Base-by-base conservation (phyloP, 2,329 filamentous ascomycete genomes). In the Atkinsonella hypoxylon region DNA sequence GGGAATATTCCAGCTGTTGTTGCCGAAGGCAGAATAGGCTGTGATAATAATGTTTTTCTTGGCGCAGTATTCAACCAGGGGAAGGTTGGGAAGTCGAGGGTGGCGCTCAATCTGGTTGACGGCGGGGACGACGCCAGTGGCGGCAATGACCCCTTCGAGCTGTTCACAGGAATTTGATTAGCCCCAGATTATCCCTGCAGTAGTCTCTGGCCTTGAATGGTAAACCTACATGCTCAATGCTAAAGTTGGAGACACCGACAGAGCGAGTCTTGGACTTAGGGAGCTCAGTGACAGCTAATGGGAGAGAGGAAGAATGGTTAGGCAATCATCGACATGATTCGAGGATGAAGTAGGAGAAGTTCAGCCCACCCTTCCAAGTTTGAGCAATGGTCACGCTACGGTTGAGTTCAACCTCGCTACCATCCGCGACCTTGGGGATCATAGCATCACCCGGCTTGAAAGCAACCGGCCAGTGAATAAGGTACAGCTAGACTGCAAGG, bases 201-300 rank as follows among this genome's bases (percentile, higher is more conserved):
- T 36, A 3, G 32, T 36, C 4, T 12, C 32, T 15, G 13, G 13
- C 3, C 32, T 8, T 36, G 3, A 51, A 46, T 31, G 22, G 8
- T 18, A 44, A 9, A 56, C 64, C 36, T 61, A 65, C 65, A 56
- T 70, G 66, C 65, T 77, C 75, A 63, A 85, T 78, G 61, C 73
- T 77, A 61, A 86, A 87, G 74, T 88, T 88, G 65, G 82, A 86
- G 56, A 88, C 82, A 62, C 83, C 83, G 58, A 87, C 79, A 67
- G 82, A 79, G 64, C 75, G 76, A 56, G 77, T 78, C 65, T 84
- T 84, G 57, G 69, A 72, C 57, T 74, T 78, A 53, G 76, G 75
- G 15, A 83, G 75, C 66, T 78, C 69, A 54, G 77, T 77, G 61
- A 81, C 60, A 49, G 70, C 70, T 67, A 40, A 40, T 30, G 10